Conservation (phyloP, 257 asterid genomes). For the Fraxinus quadrangulata region DNA sequence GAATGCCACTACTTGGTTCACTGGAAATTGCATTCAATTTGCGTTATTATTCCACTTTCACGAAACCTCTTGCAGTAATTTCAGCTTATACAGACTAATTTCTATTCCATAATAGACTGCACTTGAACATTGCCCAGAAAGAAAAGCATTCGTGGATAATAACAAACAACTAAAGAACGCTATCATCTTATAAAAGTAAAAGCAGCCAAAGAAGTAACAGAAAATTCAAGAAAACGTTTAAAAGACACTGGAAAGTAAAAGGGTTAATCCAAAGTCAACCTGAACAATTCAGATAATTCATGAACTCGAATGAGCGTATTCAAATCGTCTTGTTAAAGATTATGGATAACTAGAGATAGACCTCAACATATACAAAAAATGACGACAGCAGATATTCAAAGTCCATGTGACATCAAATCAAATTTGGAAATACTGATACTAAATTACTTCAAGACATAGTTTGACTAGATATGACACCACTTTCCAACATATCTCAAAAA, state of each 20-base stretch:
- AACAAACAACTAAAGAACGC: conserved; percentile 3
- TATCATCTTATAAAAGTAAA: conserved; percentile 14
- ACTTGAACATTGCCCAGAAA: conserved; percentile 4
- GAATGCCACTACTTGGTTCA: conserved; percentile 9
- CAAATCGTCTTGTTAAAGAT: conserved; percentile 14
- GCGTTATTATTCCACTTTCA: background rate
- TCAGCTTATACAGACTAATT: conserved; percentile 4
- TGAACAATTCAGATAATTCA: conserved; percentile 1
- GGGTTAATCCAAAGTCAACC: conserved; percentile 14
- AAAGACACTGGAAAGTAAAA: background rate
- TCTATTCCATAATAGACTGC: background rate
- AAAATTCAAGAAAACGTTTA: background rate
- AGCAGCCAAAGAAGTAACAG: background rate
- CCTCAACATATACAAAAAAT: conserved; percentile 10
- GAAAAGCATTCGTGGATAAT: background rate
- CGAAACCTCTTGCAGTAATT: background rate
- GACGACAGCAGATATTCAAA: conserved; percentile 28
- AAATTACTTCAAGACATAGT: conserved; percentile 42
- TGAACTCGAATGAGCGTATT: background rate
- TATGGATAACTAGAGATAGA: conserved; percentile 26
- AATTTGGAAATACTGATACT: conserved; percentile 33
- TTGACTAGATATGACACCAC: conserved; percentile 49
- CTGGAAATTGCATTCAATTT: background rate
- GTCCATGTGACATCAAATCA: conserved; percentile 22
- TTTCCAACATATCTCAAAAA: conserved; percentile 51